Conservation (phyloP, 345 rosid species). For the Eucalyptus marginata region DNA sequence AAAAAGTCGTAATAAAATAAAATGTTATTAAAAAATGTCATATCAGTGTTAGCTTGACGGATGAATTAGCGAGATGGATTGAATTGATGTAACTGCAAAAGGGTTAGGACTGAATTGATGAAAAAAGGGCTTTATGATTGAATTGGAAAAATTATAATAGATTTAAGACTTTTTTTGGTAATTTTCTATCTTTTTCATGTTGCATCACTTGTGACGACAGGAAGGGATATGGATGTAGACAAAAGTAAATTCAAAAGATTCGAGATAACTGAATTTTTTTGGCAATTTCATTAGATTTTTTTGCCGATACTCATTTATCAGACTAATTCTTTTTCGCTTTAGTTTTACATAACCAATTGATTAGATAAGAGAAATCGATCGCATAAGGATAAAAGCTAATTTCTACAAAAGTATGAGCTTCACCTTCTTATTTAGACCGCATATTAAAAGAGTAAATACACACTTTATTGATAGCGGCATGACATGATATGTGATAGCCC, state of each 20-base stretch:
- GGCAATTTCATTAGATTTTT: not conserved
- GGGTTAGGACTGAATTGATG: rapidly evolving
- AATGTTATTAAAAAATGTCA: rapidly evolving
- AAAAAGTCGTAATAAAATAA: too few species aligned
- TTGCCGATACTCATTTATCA: not conserved
- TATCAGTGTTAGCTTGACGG: rapidly evolving
- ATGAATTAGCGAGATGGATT: rapidly evolving
- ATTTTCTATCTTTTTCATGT: not conserved
- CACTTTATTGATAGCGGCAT: not conserved
- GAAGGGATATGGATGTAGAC: not conserved
- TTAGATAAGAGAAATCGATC: too few species aligned
- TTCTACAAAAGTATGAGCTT: not conserved
- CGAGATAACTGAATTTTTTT: not conserved
- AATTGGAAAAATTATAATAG: too few species aligned
- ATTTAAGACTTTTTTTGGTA: too few species aligned
- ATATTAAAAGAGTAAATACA: not conserved
- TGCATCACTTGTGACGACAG: not conserved
- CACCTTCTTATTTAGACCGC: not conserved
- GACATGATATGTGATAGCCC: not conserved
- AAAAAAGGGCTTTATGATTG: rapidly evolving
- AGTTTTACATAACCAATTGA: not conserved
- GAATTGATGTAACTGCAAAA: rapidly evolving
- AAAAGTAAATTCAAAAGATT: not conserved
- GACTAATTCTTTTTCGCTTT: rapidly evolving
- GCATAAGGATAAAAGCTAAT: not conserved